Evolutionary conservation across 345 rosid species (phyloP).

Genomic region (Garcia nutans): DNA sequence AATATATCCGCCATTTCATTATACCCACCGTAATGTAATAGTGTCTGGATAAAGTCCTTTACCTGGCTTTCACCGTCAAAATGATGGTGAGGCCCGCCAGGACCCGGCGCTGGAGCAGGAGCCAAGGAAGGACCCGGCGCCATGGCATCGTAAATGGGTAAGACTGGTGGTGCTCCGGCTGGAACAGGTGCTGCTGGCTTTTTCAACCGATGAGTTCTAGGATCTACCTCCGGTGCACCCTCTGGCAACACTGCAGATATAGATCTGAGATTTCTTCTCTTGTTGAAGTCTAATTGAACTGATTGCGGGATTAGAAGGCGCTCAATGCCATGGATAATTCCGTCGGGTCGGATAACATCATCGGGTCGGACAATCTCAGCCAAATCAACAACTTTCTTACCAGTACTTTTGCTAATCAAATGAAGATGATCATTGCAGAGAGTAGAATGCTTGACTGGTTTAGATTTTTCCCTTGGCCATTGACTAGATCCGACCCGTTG

Average conservation of each 20-base stretch:
- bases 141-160: constrained; percentile 82
- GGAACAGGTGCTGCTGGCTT: constrained; percentile 58
- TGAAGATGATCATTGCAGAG: constrained; percentile 53
- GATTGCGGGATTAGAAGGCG: constrained; percentile 65
- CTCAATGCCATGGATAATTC: constrained; percentile 70
- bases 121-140: constrained; percentile 96
- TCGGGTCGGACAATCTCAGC: constrained; percentile 51
- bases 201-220: constrained; percentile 65
- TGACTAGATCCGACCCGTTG: constrained; percentile 23
- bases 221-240: constrained; percentile 78
- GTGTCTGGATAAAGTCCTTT: constrained; percentile 88
- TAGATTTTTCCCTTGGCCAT: constrained; percentile 20
- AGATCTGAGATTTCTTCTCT: constrained; percentile 57
- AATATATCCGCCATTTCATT: constrained; percentile 98
- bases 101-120: constrained; percentile 97
- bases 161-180: constrained; percentile 72
- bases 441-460: constrained; percentile 43
- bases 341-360: constrained; percentile 67
- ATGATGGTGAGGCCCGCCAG: constrained; percentile 80
- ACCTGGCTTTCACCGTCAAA: constrained; percentile 92
- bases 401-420: constrained; percentile 37
- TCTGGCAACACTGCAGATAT: constrained; percentile 67
- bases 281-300: constrained; percentile 68
- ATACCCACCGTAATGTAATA: constrained; percentile 90
- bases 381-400: constrained; percentile 42